phyloP scores from a whole-genome alignment of 805 yeast species.

The Metschnikowia bowlesiae region DNA sequence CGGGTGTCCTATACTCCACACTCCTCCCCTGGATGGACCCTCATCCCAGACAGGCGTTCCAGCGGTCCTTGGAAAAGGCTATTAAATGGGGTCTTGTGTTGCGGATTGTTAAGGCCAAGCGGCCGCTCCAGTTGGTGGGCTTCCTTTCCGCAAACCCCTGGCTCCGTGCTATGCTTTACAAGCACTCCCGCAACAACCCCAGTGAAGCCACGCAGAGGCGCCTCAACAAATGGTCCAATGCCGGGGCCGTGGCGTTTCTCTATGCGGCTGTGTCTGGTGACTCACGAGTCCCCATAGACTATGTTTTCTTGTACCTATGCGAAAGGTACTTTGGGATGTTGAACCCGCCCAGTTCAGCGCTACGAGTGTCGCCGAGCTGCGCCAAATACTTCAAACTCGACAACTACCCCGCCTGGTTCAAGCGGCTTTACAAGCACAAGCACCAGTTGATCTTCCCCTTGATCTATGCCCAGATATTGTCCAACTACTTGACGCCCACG shows the following conservation, averaged over 20 bases:
- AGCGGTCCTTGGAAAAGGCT: constrained; percentile 18
- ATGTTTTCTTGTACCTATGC: constrained; percentile 31
- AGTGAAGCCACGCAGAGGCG: constrained; percentile 12
- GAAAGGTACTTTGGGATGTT: constrained; percentile 28
- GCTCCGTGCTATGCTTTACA: constrained; percentile 15
- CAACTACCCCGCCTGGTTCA: constrained; percentile 19
- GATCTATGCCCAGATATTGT: constrained; percentile 36
- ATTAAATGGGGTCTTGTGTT: constrained; percentile 26
- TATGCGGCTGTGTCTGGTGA: constrained; percentile 26
- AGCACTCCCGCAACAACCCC: background rate
- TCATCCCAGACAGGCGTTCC: background rate
- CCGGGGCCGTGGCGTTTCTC: constrained; percentile 20
- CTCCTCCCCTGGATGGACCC: background rate
- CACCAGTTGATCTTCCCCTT: constrained; percentile 32
- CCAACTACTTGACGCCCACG: constrained; percentile 40
- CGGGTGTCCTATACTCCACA: background rate
- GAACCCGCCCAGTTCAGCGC: constrained; percentile 31
- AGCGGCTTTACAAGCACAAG: constrained; percentile 25
- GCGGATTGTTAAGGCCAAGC: constrained; percentile 20
- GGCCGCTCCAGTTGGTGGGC: constrained; percentile 26
- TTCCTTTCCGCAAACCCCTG: constrained; percentile 32
- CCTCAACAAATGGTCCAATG: constrained; percentile 21
- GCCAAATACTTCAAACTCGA: constrained; percentile 24
- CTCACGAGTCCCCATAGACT: constrained; percentile 33
- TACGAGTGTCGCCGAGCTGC: constrained; percentile 25